Base-by-base conservation (phyloP, 371 early-diverging fungal species). In the Syncephalastrum racemosum region DNA sequence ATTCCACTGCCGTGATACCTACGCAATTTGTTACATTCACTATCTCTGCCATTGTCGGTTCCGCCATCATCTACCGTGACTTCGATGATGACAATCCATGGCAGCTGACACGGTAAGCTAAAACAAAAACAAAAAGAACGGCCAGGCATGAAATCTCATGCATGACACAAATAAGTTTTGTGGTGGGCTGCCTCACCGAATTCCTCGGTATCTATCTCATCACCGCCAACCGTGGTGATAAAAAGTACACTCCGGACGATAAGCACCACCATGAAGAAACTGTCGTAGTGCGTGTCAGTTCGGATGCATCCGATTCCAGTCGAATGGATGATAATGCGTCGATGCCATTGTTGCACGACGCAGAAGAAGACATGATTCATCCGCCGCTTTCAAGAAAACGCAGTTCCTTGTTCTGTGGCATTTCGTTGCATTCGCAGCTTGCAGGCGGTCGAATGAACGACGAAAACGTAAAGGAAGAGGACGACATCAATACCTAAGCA, bases 11-110 rank as follows among this genome's bases (percentile, higher is more conserved):
- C 64, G 90, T 90, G 6, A 89, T 91, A 45, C 90, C 90, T 1
- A 91, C 90, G 2, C 90, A 91, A 63, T 91, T 88, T 68, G 90
- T 91, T 1, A 67, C 88, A 13, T 90, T 89, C 55, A 90, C 91
- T 0, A 73, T 87, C n/a, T 85, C 83, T 10, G 87, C 87, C 15
- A 89, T 91, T 42, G 71, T 87, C 42, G 89, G 90, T 42, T 84
- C 85, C 44, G 87, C 89, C 2, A 73, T 88, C 4, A 71, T 89
- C 15, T 88, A 88, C 60, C 80, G 83, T 51, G 89, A 90, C 61
- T 89, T 87, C 75, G 83, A 82, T 27, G 79, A 75, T 19, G 58
- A 63, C 22, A 59, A 63, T 46, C 46, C 54, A 12, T 42, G 52
- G 16, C 55, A 63, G 15, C 51, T 63, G 15, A 10, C 47, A 18